A percentile compares a stretch with the other conserved stretches of the same genome.
These are phyloP conservation scores for Biscogniauxia mediterranea DNA, from an alignment of 2,329 filamentous ascomycete genomes.

Conservation along the genomic window DNA sequence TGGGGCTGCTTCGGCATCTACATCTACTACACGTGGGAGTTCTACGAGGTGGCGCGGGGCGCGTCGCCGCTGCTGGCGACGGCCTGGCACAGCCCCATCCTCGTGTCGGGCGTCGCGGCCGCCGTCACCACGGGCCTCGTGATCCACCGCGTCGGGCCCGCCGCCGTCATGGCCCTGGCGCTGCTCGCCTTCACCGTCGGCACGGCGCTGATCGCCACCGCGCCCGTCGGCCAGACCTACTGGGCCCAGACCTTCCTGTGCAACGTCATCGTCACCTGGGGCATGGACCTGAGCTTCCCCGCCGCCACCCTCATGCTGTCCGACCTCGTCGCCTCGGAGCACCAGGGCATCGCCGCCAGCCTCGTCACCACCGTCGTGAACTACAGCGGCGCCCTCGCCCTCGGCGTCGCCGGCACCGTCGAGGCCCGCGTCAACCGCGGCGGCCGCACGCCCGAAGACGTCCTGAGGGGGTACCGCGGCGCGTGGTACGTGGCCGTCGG, in stretches of 20 bases:
- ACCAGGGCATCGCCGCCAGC: conserved; percentile 39
- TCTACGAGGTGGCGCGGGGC: conserved; percentile 40
- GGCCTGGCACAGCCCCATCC: conserved; percentile 39
- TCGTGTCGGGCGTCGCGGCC: conserved; percentile 37
- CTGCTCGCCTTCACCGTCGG: conserved; percentile 32
- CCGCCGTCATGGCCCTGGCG: conserved; percentile 31
- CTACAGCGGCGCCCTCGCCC: conserved; percentile 54
- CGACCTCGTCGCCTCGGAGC: conserved; percentile 36
- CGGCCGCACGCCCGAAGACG: conserved; percentile 17
- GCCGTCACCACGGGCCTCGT: conserved; percentile 28
- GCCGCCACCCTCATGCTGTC: conserved; percentile 51
- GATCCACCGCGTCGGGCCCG: conserved; percentile 32
- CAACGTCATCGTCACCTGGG: conserved; percentile 47
- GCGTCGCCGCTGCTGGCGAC: conserved; percentile 37
- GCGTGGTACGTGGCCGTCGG: conserved; percentile 31
- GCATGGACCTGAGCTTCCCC: conserved; percentile 57
- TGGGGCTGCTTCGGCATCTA: conserved; percentile 47
- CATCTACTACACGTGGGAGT: conserved; percentile 43
- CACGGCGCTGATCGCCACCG: conserved; percentile 32
- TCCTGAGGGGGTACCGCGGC: conserved; percentile 27
- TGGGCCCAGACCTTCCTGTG: conserved; percentile 54
- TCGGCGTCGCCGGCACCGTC: conserved; percentile 53
- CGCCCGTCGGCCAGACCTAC: conserved; percentile 49
- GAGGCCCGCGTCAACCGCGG: conserved; percentile 23
- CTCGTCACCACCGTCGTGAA: conserved; percentile 57